phyloP scores from a whole-genome alignment of 768 basidiomycete species.

The Mycena capillaripes region DNA sequence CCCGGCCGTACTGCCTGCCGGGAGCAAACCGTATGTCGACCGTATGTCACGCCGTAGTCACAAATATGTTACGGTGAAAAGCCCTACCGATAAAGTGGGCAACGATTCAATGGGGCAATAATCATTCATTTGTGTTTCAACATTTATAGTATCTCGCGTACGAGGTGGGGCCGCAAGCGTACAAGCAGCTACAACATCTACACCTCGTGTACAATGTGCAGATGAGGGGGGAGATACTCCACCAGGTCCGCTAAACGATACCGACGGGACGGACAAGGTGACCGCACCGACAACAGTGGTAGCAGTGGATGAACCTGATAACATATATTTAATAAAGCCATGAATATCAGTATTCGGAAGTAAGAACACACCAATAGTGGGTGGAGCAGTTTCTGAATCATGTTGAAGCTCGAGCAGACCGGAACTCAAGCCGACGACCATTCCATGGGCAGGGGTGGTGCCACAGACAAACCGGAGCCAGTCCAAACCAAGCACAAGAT shows the following conservation, averaged over 20 bases:
- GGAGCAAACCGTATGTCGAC: no score
- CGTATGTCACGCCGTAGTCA: no score
- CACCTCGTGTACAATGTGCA: neutral
- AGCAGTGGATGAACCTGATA: neutral
- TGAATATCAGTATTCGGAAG: neutral
- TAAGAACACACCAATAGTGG: neutral
- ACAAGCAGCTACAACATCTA: neutral
- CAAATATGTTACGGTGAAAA: no score
- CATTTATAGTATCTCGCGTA: no score
- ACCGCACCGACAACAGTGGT: neutral
- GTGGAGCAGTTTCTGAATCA: neutral
- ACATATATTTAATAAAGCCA: neutral
- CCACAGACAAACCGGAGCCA: neutral
- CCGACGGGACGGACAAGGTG: neutral
- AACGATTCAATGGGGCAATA: no score
- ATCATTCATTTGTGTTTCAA: no score
- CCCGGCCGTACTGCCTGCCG: no score
- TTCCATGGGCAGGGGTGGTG: neutral
- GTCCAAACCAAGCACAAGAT: constrained; percentile 19
- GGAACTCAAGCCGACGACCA: neutral
- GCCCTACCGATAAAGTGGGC: no score
- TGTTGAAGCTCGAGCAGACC: neutral
- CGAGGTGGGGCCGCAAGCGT: neutral
- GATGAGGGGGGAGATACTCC: neutral
- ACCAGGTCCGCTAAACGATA: neutral